A percentile compares a stretch with the other conserved stretches of the same genome.
Evolutionary conservation across 179 eudicot species (phyloP).

Genomic region (Carnegiea gigantea): DNA sequence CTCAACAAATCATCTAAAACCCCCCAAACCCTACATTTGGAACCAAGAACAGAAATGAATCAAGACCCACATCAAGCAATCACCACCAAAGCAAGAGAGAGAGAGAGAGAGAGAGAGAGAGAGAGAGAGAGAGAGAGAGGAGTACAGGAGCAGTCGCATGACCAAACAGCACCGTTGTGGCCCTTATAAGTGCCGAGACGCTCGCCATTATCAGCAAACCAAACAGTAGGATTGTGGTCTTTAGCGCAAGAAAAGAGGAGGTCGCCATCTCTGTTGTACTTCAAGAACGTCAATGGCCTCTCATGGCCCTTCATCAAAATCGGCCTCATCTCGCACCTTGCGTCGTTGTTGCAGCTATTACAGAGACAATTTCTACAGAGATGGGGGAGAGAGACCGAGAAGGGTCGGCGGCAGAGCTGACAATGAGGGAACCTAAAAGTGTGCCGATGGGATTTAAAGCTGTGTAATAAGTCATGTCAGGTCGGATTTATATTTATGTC

Average conservation of each 20-base stretch:
- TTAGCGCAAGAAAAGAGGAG: slow-evolving; percentile 86
- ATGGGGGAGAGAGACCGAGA: background rate
- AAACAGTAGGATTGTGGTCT: slow-evolving; percentile 79
- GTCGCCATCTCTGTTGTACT: slow-evolving; percentile 83
- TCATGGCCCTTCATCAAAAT: slow-evolving; percentile 95
- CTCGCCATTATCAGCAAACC: slow-evolving; percentile 90
- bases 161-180: slow-evolving; percentile 95
- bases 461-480: no score
- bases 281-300: slow-evolving; percentile 81
- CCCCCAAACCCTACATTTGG: background rate
- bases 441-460: background rate
- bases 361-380: background rate
- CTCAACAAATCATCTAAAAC: background rate
- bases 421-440: background rate
- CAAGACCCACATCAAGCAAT: background rate
- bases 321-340: slow-evolving; percentile 60
- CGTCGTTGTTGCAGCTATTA: background rate
- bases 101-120: background rate
- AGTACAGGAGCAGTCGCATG: slow-evolving; percentile 69
- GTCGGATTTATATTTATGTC: no score
- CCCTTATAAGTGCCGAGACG: slow-evolving; percentile 86
- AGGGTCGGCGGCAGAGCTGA: background rate
- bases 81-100: background rate
- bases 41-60: background rate
- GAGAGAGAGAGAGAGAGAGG: background rate